Percentiles rank a stretch among this genome's conserved stretches.
These are phyloP conservation scores for Auriscalpium microsporum DNA, from an alignment of 768 basidiomycete genomes.

Conservation along the genomic window DNA sequence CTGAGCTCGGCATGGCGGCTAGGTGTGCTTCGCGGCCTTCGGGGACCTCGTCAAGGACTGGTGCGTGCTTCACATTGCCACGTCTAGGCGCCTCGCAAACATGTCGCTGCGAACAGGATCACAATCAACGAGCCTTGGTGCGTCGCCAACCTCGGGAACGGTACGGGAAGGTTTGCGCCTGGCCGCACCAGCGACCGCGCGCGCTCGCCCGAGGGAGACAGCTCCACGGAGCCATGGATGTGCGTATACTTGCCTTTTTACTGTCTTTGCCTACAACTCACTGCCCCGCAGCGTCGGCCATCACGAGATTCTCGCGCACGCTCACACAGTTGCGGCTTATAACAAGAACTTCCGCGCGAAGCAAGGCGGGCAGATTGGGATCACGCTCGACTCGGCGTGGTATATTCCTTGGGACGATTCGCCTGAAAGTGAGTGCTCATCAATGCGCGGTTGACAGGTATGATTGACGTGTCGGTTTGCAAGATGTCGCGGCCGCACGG, in stretches of 20 bases:
- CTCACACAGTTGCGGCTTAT: slow-evolving; percentile 56
- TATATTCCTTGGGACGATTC: slow-evolving; percentile 61
- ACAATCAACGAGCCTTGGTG: slow-evolving; percentile 43
- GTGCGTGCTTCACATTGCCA: slow-evolving; percentile 15
- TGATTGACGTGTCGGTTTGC: not conserved
- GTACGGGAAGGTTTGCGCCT: slow-evolving; percentile 34
- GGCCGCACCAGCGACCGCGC: slow-evolving; percentile 42
- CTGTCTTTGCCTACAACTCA: not conserved
- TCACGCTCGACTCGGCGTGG: slow-evolving; percentile 74
- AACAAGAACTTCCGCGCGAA: slow-evolving; percentile 52
- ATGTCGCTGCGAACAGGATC: slow-evolving; percentile 20
- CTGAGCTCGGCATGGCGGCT: not conserved
- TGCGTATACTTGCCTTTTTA: slow-evolving; percentile 24
- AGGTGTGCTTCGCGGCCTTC: slow-evolving; percentile 37
- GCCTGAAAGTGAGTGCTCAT: slow-evolving; percentile 47
- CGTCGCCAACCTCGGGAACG: slow-evolving; percentile 33
- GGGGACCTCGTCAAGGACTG: slow-evolving; percentile 44
- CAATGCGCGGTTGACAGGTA: not conserved
- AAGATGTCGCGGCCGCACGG: slow-evolving; percentile 33
- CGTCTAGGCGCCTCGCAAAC: not conserved
- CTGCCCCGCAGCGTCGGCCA: slow-evolving; percentile 47
- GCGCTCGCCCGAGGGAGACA: slow-evolving; percentile 52
- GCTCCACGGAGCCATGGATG: slow-evolving; percentile 66
- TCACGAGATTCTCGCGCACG: slow-evolving; percentile 60
- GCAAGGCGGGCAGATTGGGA: slow-evolving; percentile 63